Percentiles rank a stretch among this genome's conserved stretches.
These are phyloP conservation scores for Camellia lanceoleosa DNA, from an alignment of 148 eudicot genomes.

Conservation along the genomic window DNA sequence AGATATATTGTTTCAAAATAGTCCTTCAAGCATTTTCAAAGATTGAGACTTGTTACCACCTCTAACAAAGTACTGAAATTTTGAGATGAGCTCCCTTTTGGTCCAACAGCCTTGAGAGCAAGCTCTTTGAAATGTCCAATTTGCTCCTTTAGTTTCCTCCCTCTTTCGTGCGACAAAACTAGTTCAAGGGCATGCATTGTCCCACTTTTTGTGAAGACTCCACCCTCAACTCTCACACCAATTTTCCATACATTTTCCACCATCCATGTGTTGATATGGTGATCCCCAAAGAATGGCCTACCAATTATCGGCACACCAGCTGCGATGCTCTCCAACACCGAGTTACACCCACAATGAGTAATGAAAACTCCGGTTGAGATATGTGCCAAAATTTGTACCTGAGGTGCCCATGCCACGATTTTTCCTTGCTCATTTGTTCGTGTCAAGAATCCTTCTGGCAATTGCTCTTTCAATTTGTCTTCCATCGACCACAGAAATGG, in stretches of 20 bases:
- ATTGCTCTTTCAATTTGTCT: slow-evolving; percentile 17
- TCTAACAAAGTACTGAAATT: slow-evolving; percentile 29
- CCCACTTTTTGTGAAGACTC: slow-evolving; percentile 32
- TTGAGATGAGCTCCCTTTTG: slow-evolving; percentile 33
- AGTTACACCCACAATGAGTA: slow-evolving; percentile 82
- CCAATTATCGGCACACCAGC: slow-evolving; percentile 64
- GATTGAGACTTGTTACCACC: slow-evolving; percentile 8
- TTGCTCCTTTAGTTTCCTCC: slow-evolving; percentile 31
- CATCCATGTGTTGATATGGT: slow-evolving; percentile 41
- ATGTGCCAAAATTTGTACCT: slow-evolving; percentile 46
- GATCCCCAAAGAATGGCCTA: slow-evolving; percentile 67
- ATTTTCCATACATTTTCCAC: slow-evolving; percentile 44
- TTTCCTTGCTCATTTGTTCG: slow-evolving; percentile 32
- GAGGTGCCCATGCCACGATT: slow-evolving; percentile 77
- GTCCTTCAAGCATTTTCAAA: neutral
- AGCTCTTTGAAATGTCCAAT: slow-evolving; percentile 24
- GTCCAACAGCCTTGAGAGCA: slow-evolving; percentile 32
- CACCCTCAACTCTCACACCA: slow-evolving; percentile 48
- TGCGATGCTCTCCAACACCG: slow-evolving; percentile 59
- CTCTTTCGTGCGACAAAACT: slow-evolving; percentile 31
- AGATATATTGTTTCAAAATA: neutral
- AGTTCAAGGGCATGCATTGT: slow-evolving; percentile 29
- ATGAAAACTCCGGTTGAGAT: slow-evolving; percentile 49
- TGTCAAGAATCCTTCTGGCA: slow-evolving; percentile 45
- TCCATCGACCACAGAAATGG: slow-evolving; percentile 68